phyloP scores from a whole-genome alignment of 1,284 basidiomycete species.

The Amylostereum areolatum region DNA sequence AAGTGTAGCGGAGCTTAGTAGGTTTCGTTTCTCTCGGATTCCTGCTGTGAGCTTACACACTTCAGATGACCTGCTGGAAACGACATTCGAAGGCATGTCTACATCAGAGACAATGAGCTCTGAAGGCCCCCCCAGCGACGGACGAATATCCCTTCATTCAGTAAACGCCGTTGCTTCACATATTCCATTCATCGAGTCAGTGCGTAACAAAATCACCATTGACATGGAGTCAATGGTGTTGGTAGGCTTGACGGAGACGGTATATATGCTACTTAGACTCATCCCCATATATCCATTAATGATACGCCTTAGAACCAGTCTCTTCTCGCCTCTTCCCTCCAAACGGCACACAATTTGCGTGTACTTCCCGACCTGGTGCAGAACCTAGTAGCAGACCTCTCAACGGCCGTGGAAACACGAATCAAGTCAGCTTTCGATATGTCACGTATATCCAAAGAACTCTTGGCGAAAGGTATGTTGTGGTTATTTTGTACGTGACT shows the following conservation, averaged over 20 bases:
- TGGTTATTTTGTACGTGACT: conserved; percentile 9
- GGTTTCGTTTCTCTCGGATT: conserved; percentile 17
- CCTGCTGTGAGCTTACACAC: neutral
- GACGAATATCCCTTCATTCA: conserved; percentile 52
- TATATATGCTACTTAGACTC: conserved; percentile 29
- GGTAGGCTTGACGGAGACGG: conserved; percentile 67
- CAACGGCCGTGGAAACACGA: conserved; percentile 76
- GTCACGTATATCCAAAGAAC: conserved; percentile 78
- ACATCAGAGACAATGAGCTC: neutral
- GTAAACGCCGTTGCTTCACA: conserved; percentile 68
- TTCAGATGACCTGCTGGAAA: conserved; percentile 35
- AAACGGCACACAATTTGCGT: conserved; percentile 91
- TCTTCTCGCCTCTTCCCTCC: conserved; percentile 83
- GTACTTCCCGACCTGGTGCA: conserved; percentile 81
- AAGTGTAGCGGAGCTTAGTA: conserved; percentile 84
- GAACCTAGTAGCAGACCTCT: conserved; percentile 75
- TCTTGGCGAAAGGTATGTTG: conserved; percentile 61
- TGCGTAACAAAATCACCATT: conserved; percentile 61
- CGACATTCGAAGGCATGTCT: neutral
- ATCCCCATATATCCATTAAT: neutral
- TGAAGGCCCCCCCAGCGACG: conserved; percentile 9
- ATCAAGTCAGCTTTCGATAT: conserved; percentile 85
- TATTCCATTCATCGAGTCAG: conserved; percentile 64
- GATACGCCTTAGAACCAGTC: conserved; percentile 69
- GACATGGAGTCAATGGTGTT: conserved; percentile 90